Evolutionary conservation across 495 filamentous ascomycete species (phyloP).

Genomic region (Talaromyces nanjingensis): DNA sequence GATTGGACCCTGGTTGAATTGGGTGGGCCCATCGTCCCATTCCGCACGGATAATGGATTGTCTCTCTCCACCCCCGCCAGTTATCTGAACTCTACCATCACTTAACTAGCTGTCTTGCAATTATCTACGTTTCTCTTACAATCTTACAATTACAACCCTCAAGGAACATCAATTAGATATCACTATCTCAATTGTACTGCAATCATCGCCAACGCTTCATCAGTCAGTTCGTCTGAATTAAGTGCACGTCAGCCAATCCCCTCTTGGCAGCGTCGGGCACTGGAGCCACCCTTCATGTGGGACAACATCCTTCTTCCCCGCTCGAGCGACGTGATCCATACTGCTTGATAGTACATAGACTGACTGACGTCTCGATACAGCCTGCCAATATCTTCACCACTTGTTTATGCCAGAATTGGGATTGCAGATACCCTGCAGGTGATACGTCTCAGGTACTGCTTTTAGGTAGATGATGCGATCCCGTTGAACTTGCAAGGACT

Average conservation of each 20-base stretch:
- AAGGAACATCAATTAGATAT: neutral
- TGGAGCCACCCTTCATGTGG: slow-evolving; percentile 1
- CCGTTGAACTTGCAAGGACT: neutral
- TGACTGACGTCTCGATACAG: slow-evolving; percentile 1
- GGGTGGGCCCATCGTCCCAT: neutral
- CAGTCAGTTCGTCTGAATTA: neutral
- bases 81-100: neutral
- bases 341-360: neutral
- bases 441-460: neutral
- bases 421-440: neutral
- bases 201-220: neutral
- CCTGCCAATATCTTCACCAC: neutral
- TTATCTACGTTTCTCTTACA: neutral
- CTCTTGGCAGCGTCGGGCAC: neutral
- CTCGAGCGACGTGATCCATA: neutral
- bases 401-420: neutral
- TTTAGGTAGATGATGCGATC: neutral
- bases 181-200: neutral
- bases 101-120: no score
- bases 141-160: neutral
- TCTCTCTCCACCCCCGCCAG: neutral
- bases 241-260: neutral
- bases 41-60: neutral
- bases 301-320: slow-evolving; percentile 2
- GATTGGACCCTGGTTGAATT: neutral